Evolutionary conservation across 371 early-diverging fungal species (phyloP), one percentile per base, ranked within the genome.

Genomic region (Rhizopus stolonifer): DNA sequence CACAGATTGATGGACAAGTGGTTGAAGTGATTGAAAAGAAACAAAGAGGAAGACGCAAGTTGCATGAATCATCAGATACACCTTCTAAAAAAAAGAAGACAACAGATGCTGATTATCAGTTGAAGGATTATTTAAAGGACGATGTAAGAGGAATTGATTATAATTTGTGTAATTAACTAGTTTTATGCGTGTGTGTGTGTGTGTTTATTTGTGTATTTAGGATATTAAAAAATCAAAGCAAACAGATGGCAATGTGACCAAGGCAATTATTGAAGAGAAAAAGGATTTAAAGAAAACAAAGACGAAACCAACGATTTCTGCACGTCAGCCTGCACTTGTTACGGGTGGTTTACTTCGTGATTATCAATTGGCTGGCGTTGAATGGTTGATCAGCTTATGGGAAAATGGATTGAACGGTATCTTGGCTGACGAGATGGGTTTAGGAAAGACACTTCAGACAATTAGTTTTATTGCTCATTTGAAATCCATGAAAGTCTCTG

Each of bases 351-450:
- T 79, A 7, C 75, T 99, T 67, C 89, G 93, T 33, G 92, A 93
- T 47, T 95, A 99, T 72, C 99, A 99, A 75, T 61, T 98, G 39
- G 91, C 92, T 7, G 99, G 99, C 46, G 84, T 99, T 31, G 96
- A 99, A 70, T 99, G 99, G 99, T 78, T 99, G 56, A 88, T 95
- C 26, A 93, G 92, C 58, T 77, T 99, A 19, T 98, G 95, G 80
- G 94, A 98, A 53, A 95, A 96, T 64, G 96, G 97, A 23, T 81
- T 99, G 22, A 99, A 99, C 62, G 96, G 99, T 24, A 99, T 99
- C 61, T 69, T 99, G 36, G 99, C 99, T 13, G 98, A 99, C 72
- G 97, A 99, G 64, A 98, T 99, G 98, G 99, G 97, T 42, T 79
- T 99, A 21, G 95, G 93, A 54, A 94, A 95, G 88, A 99, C 99